Percentiles rank a stretch among this genome's conserved stretches.
Conservation (phyloP, 371 early-diverging fungal genomes). For the Mucor irregularis region DNA sequence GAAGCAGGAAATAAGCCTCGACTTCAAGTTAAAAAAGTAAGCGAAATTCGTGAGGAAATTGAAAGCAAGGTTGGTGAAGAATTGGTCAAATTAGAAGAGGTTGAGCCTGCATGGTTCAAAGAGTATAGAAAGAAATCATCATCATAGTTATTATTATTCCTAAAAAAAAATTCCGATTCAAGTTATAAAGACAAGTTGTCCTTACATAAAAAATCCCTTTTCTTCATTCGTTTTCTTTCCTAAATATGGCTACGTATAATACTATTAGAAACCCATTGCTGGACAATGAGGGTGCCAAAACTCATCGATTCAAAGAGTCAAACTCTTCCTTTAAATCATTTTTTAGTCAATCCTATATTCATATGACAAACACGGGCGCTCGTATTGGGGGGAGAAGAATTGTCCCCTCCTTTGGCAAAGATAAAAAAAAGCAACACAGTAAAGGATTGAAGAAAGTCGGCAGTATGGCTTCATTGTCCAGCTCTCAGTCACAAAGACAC, state of each 20-base stretch:
- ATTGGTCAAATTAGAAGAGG: conserved; percentile 10
- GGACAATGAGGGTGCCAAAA: background rate
- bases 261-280: conserved; percentile 7
- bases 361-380: background rate
- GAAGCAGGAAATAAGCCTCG: background rate
- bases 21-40: conserved; percentile 14
- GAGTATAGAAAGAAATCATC: conserved; percentile 14
- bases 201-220: background rate
- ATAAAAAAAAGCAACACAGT: background rate
- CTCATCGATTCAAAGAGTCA: background rate
- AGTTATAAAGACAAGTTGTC: background rate
- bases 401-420: conserved; percentile 8
- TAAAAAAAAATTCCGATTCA: conserved; percentile 4
- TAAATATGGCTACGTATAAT: conserved; percentile 4
- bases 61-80: conserved; percentile 10
- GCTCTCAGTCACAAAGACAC: background rate
- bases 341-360: background rate
- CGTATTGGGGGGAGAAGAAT: background rate
- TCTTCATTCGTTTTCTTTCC: background rate
- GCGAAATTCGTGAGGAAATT: conserved; percentile 17
- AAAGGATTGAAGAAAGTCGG: too few relatives aligned
- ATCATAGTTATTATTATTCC: background rate
- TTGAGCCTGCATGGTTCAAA: conserved; percentile 28
- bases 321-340: conserved; percentile 1
- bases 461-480: too few relatives aligned